A percentile compares a stretch with the other conserved stretches of the same genome.
These are phyloP conservation scores for Umbelopsis vinacea DNA, from an alignment of 192 early-diverging fungal species.

Conservation along the genomic window DNA sequence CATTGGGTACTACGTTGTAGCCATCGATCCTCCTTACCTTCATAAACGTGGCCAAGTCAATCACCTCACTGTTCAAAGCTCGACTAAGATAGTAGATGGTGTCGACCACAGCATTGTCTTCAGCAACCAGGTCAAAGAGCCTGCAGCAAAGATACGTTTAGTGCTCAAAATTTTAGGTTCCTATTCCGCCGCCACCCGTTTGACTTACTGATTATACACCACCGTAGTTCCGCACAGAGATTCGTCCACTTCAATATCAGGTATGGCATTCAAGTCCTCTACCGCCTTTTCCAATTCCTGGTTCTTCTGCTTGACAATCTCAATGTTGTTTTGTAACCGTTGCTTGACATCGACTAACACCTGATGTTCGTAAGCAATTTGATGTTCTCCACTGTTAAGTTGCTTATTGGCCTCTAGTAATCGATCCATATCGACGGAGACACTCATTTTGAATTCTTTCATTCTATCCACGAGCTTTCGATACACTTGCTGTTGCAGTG, in stretches of 20 bases:
- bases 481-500: slow-evolving; percentile 63
- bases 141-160: slow-evolving; percentile 55
- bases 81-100: slow-evolving; percentile 81
- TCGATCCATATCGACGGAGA: slow-evolving; percentile 67
- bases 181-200: not conserved
- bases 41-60: slow-evolving; percentile 77
- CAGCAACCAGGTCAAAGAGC: slow-evolving; percentile 84
- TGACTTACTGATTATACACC: slow-evolving; percentile 71
- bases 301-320: slow-evolving; percentile 64
- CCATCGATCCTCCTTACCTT: slow-evolving; percentile 53
- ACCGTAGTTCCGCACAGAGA: slow-evolving; percentile 61
- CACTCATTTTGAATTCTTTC: slow-evolving; percentile 59
- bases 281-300: slow-evolving; percentile 60
- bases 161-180: slow-evolving; percentile 44
- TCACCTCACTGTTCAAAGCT: slow-evolving; percentile 76
- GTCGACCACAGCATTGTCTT: slow-evolving; percentile 90
- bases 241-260: slow-evolving; percentile 70
- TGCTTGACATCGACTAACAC: slow-evolving; percentile 63
- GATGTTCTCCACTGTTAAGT: slow-evolving; percentile 72
- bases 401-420: slow-evolving; percentile 68
- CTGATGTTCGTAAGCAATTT: slow-evolving; percentile 62
- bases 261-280: slow-evolving; percentile 54
- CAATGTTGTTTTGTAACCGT: slow-evolving; percentile 67
- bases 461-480: slow-evolving; percentile 62
- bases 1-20: not conserved